Evolutionary conservation across 2,329 filamentous ascomycete genomes (phyloP), one percentile per base, ranked within the genome.

Genomic region (Rhinocladiella mackenziei): DNA sequence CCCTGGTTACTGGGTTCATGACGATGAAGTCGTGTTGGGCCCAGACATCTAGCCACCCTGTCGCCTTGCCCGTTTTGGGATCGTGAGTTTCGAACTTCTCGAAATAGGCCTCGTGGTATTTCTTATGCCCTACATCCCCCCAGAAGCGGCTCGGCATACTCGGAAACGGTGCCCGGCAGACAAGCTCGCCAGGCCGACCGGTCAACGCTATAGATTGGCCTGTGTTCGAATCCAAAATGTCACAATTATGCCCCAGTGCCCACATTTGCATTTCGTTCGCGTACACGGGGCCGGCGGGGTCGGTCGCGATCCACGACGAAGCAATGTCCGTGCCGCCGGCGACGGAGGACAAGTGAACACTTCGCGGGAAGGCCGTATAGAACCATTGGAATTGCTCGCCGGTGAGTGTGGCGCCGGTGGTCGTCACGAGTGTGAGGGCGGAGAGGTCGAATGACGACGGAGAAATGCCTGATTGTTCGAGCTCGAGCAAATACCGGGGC

Each of bases 261-360:
- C 65, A 64, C 28, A 71, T 61, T 44, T 71, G 68, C 56, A 71
- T 70, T 49, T 73, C 69, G 19, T 70, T 70, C 0, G 65, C 60
- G 45, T 70, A 63, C 1, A 74, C 58, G 0, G 66, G 66, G 5
- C 66, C 65, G 5, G 62, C 62, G 0, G 68, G 67, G 46, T 71
- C 67, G 20, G 62, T 65, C n/a, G 67, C 66, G 45, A 69, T 60
- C 48, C 66, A 67, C 2, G 65, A 69, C 2, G 68, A 70, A 1
- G 65, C 67, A 8, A 70, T 64, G 41, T 75, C 72, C 0, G 72
- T 74, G 7, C 71, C 72, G 13, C 72, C 72, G 3, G 69, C 69
- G 3, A 70, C 60, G 35, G 58, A 65, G 15, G 64, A 67, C 4
- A 73, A 59, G 53, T 65, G 70, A 19, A 66, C 56, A 4, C 51